Base-by-base conservation (phyloP, 106 monocot species). In the Cymbidium sinense region DNA sequence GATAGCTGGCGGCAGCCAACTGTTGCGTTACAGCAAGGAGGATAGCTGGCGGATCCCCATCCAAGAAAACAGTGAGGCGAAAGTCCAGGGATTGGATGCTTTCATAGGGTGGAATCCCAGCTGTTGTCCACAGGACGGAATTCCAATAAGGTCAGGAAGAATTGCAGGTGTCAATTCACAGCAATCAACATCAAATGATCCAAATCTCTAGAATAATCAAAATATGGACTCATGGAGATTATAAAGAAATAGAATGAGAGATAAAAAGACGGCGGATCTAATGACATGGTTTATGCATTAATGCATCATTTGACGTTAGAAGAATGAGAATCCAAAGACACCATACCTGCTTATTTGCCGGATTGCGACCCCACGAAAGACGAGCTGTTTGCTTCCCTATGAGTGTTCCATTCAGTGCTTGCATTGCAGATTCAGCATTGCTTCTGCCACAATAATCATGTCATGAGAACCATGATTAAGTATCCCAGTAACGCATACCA, bases 281-380 rank as follows among this genome's bases (percentile, higher is more conserved):
- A 71, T 21, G n/a, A 20, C 71, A 39, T 21, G 23, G 36, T 71
- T 39, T 71, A 71, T 37, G 20, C 43, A 74, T 73, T 27, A 44
- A 11, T 43, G 23, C 23, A 43, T 5, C 25, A 74, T 47, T 74
- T 39, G 37, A 36, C 1, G 21, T 69, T 44, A 15, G 11, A 28
- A 74, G 27, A 74, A 47, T 9, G 27, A 28, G 27, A 74, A 74
- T 44, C 23, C 1, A 35, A 43, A 28, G 43, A 47, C 28, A 4
- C 35, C 33, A 64, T 76, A 88, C 90, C 90, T 90, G 93, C 65
- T 88, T 93, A 75, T 90, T 93, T 75, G 85, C 88, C 21, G 93
- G 90, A 64, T 86, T 90, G 65, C 93, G 89, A 28, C 93, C 93
- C 90, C 93, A 93, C 27, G 93, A 93, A 70, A 93, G 87, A 43